These are phyloP conservation scores for Xylaria flabelliformis DNA, from an alignment of 495 filamentous ascomycete genomes.

Conservation along the genomic window DNA sequence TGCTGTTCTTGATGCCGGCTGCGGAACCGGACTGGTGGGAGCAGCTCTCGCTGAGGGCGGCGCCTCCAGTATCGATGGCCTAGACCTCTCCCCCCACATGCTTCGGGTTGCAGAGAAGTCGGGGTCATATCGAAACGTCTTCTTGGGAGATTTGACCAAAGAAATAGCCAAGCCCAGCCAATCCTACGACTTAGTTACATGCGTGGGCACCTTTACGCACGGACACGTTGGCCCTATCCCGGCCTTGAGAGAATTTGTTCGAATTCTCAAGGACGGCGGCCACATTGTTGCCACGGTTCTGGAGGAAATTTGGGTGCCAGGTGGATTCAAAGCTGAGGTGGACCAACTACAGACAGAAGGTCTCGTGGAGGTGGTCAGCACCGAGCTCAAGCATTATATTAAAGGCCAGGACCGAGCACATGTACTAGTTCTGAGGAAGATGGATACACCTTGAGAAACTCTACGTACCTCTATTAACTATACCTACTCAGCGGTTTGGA, in stretches of 20 bases:
- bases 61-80: constrained; percentile 47
- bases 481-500: too few species aligned
- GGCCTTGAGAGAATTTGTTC: constrained; percentile 49
- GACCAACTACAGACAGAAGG: constrained; percentile 39
- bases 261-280: constrained; percentile 46
- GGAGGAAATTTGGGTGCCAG: constrained; percentile 47
- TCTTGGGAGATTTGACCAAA: constrained; percentile 46
- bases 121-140: constrained; percentile 50
- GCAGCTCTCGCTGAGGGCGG: constrained; percentile 45
- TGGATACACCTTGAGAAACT: constrained; percentile 2
- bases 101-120: constrained; percentile 49
- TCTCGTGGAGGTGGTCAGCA: constrained; percentile 40
- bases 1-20: constrained; percentile 54
- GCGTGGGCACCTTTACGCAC: constrained; percentile 55
- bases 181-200: constrained; percentile 53
- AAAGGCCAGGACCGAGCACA: constrained; percentile 43
- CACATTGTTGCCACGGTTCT: constrained; percentile 54
- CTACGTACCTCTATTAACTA: too few species aligned
- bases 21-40: constrained; percentile 55
- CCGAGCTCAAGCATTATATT: constrained; percentile 47
- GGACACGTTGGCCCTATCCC: constrained; percentile 56
- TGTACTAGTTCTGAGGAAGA: constrained; percentile 46
- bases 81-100: constrained; percentile 53
- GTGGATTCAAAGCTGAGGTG: constrained; percentile 50
- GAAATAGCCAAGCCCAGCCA: constrained; percentile 40